Conservation (phyloP, 2,329 filamentous ascomycete genomes). For the Penicillium sp. region DNA sequence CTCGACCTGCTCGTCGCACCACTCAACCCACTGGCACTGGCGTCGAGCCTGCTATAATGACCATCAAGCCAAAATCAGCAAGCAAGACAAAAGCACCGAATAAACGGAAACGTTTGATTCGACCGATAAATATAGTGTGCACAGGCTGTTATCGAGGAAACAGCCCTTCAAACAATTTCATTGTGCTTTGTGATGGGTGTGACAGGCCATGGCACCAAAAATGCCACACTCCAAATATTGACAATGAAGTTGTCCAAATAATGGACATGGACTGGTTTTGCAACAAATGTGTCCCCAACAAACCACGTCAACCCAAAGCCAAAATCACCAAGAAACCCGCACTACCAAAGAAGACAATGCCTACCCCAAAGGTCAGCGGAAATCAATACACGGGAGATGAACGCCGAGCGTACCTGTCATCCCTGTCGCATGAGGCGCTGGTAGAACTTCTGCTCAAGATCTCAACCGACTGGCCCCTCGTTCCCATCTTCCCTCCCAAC, state of each 20-base stretch:
- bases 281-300: constrained; percentile 57
- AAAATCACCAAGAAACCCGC: constrained; percentile 25
- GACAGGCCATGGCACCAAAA: constrained; percentile 78
- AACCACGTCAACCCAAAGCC: constrained; percentile 43
- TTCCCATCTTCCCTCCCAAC: constrained; percentile 63
- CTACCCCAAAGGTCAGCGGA: constrained; percentile 26
- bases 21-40: background rate
- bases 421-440: constrained; percentile 62
- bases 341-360: constrained; percentile 11
- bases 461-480: constrained; percentile 62
- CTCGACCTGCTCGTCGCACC: constrained; percentile 7
- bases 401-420: constrained; percentile 65
- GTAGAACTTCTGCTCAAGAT: constrained; percentile 66
- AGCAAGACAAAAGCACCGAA: constrained; percentile 35
- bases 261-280: constrained; percentile 74
- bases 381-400: constrained; percentile 41
- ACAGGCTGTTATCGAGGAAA: constrained; percentile 72
- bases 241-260: constrained; percentile 67
- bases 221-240: constrained; percentile 76
- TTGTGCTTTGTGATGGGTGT: constrained; percentile 84
- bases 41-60: background rate
- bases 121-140: constrained; percentile 59
- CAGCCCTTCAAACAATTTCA: constrained; percentile 73
- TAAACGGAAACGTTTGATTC: constrained; percentile 59
- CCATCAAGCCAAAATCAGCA: background rate